Conservation (phyloP, 1,284 basidiomycete genomes). For the Ustilago trichophora region DNA sequence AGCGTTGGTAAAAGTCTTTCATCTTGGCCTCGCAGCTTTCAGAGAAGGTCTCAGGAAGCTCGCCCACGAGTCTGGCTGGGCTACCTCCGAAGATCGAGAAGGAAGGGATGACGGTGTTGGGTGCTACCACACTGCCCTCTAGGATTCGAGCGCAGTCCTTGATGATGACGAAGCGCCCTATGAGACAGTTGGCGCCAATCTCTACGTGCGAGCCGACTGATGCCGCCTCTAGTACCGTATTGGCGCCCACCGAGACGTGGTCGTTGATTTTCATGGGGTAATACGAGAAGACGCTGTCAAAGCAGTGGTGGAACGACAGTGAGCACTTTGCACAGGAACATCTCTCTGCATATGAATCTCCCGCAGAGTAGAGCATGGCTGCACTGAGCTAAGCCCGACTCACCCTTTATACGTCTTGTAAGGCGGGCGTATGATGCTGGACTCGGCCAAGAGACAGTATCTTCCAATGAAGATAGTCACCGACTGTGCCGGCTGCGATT, state of each 20-base stretch:
- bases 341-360: no score
- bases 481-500: conserved; percentile 62
- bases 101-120: conserved; percentile 90
- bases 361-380: not conserved
- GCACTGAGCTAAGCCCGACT: conserved; percentile 35
- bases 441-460: conserved; percentile 90
- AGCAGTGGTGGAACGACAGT: not conserved
- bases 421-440: conserved; percentile 78
- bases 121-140: conserved; percentile 87
- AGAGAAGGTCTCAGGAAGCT: conserved; percentile 88
- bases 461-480: conserved; percentile 91
- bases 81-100: conserved; percentile 86
- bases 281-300: conserved; percentile 81
- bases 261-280: conserved; percentile 98
- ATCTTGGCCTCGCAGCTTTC: conserved; percentile 80
- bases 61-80: conserved; percentile 79
- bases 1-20: conserved; percentile 79
- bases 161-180: conserved; percentile 95
- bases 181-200: conserved; percentile 92
- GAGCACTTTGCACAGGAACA: not conserved
- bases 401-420: conserved; percentile 74
- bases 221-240: conserved; percentile 89
- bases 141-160: conserved; percentile 91
- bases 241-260: conserved; percentile 88
- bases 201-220: conserved; percentile 92